phyloP scores from a whole-genome alignment of 2,329 filamentous ascomycete genomes.

The Aspergillus ustus region DNA sequence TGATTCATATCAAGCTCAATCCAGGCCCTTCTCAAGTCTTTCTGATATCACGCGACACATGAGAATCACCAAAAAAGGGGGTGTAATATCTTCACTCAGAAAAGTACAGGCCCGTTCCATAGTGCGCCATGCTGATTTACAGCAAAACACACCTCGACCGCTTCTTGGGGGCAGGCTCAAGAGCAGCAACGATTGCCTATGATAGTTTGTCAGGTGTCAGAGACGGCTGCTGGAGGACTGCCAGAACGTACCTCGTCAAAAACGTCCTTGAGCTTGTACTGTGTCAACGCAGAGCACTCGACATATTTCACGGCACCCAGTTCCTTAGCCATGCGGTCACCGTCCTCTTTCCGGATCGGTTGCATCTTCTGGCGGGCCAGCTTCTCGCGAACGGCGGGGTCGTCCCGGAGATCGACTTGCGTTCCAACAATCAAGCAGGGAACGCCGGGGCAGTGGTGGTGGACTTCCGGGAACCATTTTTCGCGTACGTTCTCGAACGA shows the following conservation, averaged over 20 bases:
- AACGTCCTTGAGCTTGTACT: conserved; percentile 98
- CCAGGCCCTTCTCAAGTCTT: conserved; percentile 8
- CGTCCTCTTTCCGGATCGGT: conserved; percentile 88
- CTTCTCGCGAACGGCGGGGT: conserved; percentile 85
- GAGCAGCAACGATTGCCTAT: conserved; percentile 90
- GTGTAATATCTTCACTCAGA: conserved; percentile 2
- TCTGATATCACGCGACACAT: conserved; percentile 21
- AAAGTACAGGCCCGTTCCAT: conserved; percentile 18
- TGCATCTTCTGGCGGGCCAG: conserved; percentile 94
- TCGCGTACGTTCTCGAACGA: conserved; percentile 99
- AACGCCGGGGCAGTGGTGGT: conserved; percentile 97
- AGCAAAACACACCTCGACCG: conserved; percentile 74
- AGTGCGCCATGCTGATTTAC: conserved; percentile 45
- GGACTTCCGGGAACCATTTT: conserved; percentile 98
- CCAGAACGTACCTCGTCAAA: conserved; percentile 84
- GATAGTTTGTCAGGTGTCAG: conserved; percentile 8
- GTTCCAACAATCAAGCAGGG: conserved; percentile 98
- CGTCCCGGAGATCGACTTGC: conserved; percentile 93
- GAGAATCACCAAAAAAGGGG: conserved; percentile 6
- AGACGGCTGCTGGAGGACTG: background rate
- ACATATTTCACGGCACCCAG: conserved; percentile 98
- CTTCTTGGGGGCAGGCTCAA: conserved; percentile 87
- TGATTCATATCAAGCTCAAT: conserved; percentile 19
- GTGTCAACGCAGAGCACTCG: conserved; percentile 95
- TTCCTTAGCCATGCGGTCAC: conserved; percentile 95